A percentile compares a stretch with the other conserved stretches of the same genome.
phyloP scores from a whole-genome alignment of 805 yeast genomes.

The Yamadazyma nakazawae region DNA sequence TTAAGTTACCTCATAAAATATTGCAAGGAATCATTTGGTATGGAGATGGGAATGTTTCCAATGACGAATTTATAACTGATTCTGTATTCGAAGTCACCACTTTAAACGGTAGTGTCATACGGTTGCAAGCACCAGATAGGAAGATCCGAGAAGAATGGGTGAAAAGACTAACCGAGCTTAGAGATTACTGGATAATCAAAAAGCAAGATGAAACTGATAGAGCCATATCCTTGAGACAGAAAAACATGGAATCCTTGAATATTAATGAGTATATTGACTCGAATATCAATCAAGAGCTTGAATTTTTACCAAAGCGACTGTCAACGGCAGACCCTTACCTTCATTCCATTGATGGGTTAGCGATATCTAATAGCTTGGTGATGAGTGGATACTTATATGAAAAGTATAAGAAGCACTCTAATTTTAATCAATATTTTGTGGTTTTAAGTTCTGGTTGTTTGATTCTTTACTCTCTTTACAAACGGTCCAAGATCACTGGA shows the following conservation, averaged over 20 bases:
- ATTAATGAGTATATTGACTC: constrained; percentile 59
- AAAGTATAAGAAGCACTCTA: constrained; percentile 65
- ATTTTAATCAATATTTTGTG: constrained; percentile 59
- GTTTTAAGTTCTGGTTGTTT: constrained; percentile 70
- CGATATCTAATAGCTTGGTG: constrained; percentile 58
- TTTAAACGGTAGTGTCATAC: constrained; percentile 42
- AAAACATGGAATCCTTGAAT: constrained; percentile 46
- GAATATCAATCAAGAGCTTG: constrained; percentile 38
- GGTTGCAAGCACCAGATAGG: constrained; percentile 54
- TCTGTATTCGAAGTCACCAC: constrained; percentile 53
- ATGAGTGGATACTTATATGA: constrained; percentile 66
- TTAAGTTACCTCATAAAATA: constrained; percentile 23
- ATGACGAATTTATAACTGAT: constrained; percentile 34
- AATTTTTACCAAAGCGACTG: constrained; percentile 50
- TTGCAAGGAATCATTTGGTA: constrained; percentile 31
- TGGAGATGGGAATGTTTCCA: constrained; percentile 19
- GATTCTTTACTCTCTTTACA: constrained; percentile 50
- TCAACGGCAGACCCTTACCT: constrained; percentile 50
- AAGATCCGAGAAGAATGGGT: constrained; percentile 65
- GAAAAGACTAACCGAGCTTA: constrained; percentile 39
- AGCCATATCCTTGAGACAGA: constrained; percentile 33
- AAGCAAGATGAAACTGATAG: constrained; percentile 38
- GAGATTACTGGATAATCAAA: constrained; percentile 58
- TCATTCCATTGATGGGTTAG: constrained; percentile 53
- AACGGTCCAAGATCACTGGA: constrained; percentile 45